Conservation (phyloP, 2,329 filamentous ascomycete species). For the Xylariaceae sp. region DNA sequence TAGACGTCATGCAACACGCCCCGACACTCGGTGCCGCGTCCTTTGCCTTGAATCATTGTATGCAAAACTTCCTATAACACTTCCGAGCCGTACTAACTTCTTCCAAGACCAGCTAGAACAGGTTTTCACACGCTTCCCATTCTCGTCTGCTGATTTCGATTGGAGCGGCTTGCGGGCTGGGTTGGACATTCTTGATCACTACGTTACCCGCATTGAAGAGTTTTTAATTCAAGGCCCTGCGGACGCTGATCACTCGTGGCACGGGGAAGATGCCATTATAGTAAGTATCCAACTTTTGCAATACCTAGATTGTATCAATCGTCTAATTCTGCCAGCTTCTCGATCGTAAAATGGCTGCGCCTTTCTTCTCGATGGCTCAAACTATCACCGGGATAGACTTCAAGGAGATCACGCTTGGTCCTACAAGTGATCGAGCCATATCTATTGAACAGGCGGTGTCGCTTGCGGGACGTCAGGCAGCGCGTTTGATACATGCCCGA, state of each 20-base stretch:
- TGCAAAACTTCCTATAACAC: slow-evolving; percentile 9
- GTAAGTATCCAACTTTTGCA: slow-evolving; percentile 27
- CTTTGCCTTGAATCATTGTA: slow-evolving; percentile 52
- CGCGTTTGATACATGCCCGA: slow-evolving; percentile 48
- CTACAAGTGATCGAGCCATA: slow-evolving; percentile 28
- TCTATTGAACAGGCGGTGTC: slow-evolving; percentile 50
- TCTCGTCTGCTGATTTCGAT: slow-evolving; percentile 46
- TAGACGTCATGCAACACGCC: slow-evolving; percentile 54
- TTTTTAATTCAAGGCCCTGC: slow-evolving; percentile 44
- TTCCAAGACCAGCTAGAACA: slow-evolving; percentile 50
- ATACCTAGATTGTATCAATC: neutral
- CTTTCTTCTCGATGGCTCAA: slow-evolving; percentile 52
- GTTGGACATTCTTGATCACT: slow-evolving; percentile 51
- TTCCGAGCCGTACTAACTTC: slow-evolving; percentile 16
- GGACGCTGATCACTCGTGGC: slow-evolving; percentile 34
- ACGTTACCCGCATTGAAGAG: slow-evolving; percentile 48
- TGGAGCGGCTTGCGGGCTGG: slow-evolving; percentile 51
- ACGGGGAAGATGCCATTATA: slow-evolving; percentile 53
- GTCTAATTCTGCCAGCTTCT: slow-evolving; percentile 41
- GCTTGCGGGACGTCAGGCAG: slow-evolving; percentile 50
- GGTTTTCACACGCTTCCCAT: slow-evolving; percentile 53
- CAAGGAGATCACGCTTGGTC: slow-evolving; percentile 25
- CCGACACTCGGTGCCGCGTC: slow-evolving; percentile 50
- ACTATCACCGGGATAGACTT: slow-evolving; percentile 39
- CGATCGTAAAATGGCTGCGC: slow-evolving; percentile 51